Base-by-base conservation (phyloP, 2,329 filamentous ascomycete genomes). In the Triangularia verruculosa region DNA sequence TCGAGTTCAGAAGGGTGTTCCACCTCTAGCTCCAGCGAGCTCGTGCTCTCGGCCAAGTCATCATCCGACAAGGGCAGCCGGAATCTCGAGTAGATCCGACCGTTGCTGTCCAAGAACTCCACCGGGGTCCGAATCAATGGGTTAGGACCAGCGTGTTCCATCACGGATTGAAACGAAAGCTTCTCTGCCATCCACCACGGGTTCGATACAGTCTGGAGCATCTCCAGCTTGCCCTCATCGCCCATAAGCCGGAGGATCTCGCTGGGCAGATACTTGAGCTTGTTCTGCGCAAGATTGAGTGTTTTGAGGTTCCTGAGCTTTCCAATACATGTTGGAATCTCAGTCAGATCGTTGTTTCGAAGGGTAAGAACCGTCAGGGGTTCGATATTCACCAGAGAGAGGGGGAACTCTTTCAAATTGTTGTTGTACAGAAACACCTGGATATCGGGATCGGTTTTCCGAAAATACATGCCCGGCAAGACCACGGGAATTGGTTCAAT, bases 221-320 rank as follows among this genome's bases (percentile, higher is more conserved):
- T 78, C 12, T 74, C 72, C n/a, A 89, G 77, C 20, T 78, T 80
- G 54, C 77, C 74, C 0, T 75, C 71, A 9, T 74, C 71, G 30
- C 77, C 74, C 20, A 90, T 73, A 1, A 91, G 77, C 24, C 82
- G 74, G 0, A 91, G 77, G 0, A 91, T 76, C 70, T 90, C 88
- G 61, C 79, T 83, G 0, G 89, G 89, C 1, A 92, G 78, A 64
- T 78, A 83, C 6, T 78, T 79, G 11, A 92, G 77, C 4, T 76
- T 74, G 66, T 91, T 92, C 60, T 88, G 83, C 0, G 87, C 84
- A 8, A 92, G 69, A 68, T 91, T 91, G 43, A 92, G 81, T 58
- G 86, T 81, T 58, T 78, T 77, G 3, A 92, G 79, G 63, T 86
- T 86, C 4, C 72, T 72, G 6, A 92, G 78, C 30, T 83, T 82